These are phyloP conservation scores for Rhodosporidiobolus odoratus DNA, from an alignment of 768 basidiomycete genomes.

Conservation along the genomic window DNA sequence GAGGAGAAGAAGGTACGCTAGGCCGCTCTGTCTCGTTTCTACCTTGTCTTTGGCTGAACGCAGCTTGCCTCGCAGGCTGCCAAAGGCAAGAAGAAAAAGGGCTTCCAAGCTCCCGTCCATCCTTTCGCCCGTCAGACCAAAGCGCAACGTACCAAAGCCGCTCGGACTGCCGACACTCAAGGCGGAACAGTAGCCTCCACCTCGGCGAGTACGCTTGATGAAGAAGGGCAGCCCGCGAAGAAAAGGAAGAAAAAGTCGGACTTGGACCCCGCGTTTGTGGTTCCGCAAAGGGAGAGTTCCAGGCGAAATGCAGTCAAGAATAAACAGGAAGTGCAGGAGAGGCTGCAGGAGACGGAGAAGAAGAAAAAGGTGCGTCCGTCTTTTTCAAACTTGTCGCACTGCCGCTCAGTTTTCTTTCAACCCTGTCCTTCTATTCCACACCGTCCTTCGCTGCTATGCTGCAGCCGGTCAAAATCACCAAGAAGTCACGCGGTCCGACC, in stretches of 20 bases:
- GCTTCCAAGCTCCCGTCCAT: conserved; percentile 29
- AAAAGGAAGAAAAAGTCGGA: conserved; percentile 20
- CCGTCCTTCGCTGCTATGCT: not conserved
- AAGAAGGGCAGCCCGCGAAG: conserved; percentile 1
- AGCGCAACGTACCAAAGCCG: conserved; percentile 9
- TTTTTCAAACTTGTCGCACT: no score
- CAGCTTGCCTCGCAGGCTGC: conserved; percentile 5
- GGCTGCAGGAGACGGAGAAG: conserved; percentile 16
- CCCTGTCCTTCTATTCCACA: not conserved
- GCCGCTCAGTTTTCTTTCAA: not conserved
- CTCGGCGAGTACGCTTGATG: conserved; percentile 27
- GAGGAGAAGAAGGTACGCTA: conserved; percentile 31
- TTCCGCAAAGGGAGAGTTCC: conserved; percentile 29
- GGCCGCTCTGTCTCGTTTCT: accelerated
- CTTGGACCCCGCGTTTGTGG: conserved; percentile 3
- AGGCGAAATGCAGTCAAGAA: conserved; percentile 27
- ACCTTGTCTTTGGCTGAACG: not conserved
- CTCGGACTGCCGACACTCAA: not conserved
- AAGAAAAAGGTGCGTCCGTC: conserved; percentile 12
- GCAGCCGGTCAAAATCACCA: conserved; percentile 11
- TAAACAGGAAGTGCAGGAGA: conserved; percentile 47
- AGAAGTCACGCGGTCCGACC: conserved; percentile 3
- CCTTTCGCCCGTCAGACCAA: conserved; percentile 36
- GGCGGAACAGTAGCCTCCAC: conserved; percentile 28
- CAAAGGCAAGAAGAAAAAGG: conserved; percentile 30